These are phyloP conservation scores for Debaryomyces sp. DNA, from an alignment of 1,139 yeast species.

Conservation along the genomic window DNA sequence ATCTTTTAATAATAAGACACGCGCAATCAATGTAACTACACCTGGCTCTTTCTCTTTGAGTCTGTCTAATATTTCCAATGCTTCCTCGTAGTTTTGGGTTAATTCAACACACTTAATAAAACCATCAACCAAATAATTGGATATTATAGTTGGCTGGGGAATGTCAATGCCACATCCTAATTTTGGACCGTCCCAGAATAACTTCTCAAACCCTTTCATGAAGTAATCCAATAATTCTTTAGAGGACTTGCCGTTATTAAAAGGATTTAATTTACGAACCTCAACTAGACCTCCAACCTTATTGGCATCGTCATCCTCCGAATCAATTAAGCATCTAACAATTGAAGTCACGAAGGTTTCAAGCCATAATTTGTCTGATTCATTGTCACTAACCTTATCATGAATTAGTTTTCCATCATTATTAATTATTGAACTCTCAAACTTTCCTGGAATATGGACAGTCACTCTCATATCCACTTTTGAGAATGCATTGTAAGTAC, in stretches of 20 bases:
- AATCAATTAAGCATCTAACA: constrained; percentile 68
- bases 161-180: constrained; percentile 69
- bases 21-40: constrained; percentile 58
- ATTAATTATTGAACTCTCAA: constrained; percentile 49
- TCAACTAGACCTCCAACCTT: constrained; percentile 56
- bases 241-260: constrained; percentile 44
- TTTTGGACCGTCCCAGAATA: constrained; percentile 67
- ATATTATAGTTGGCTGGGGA: constrained; percentile 68
- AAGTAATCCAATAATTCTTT: constrained; percentile 55
- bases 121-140: constrained; percentile 79
- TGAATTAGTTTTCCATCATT: constrained; percentile 47
- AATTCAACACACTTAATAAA: constrained; percentile 64
- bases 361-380: constrained; percentile 51
- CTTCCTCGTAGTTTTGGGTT: constrained; percentile 64
- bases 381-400: constrained; percentile 38
- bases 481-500: constrained; percentile 58
- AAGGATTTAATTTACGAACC: constrained; percentile 57
- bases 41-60: constrained; percentile 49
- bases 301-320: constrained; percentile 63
- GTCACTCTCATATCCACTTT: constrained; percentile 70
- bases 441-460: constrained; percentile 67
- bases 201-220: constrained; percentile 59
- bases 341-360: constrained; percentile 71
- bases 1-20: constrained; percentile 57
- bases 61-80: constrained; percentile 53